A percentile compares a stretch with the other conserved stretches of the same genome.
These are phyloP conservation scores for Calvatia gigantea DNA, from an alignment of 768 basidiomycete species.

Conservation along the genomic window DNA sequence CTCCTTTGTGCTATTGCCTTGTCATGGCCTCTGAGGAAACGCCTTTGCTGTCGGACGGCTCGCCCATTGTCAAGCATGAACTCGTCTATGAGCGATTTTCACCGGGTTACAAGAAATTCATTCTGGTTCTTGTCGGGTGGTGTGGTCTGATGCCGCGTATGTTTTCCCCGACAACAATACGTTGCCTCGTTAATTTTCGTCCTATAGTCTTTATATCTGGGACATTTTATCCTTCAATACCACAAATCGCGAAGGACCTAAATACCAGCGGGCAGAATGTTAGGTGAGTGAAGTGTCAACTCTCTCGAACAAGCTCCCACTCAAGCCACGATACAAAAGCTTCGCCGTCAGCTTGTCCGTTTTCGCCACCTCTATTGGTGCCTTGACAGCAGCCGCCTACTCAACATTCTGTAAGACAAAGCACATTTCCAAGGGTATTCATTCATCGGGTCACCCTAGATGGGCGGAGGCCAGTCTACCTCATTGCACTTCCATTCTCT, in stretches of 20 bases:
- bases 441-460: conserved; percentile 35
- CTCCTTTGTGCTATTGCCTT: neutral
- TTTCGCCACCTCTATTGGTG: conserved; percentile 29
- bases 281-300: conserved; percentile 47
- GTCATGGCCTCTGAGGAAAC: neutral
- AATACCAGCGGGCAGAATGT: conserved; percentile 51
- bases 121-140: conserved; percentile 55
- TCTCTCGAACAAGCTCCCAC: neutral
- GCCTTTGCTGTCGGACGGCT: neutral
- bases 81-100: conserved; percentile 57
- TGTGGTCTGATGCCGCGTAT: conserved; percentile 62
- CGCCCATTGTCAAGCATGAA: conserved; percentile 19
- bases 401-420: conserved; percentile 33
- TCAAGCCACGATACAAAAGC: conserved; percentile 15
- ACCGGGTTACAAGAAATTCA: conserved; percentile 41
- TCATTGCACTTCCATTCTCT: conserved; percentile 56
- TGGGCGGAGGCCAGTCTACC: conserved; percentile 60
- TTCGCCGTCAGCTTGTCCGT: conserved; percentile 34
- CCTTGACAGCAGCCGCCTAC: conserved; percentile 30
- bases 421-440: neutral
- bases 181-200: neutral
- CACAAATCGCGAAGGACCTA: conserved; percentile 66
- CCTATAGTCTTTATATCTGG: conserved; percentile 63
- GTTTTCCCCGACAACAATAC: neutral
- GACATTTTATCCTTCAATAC: conserved; percentile 71